A percentile compares a stretch with the other conserved stretches of the same genome.
phyloP scores from a whole-genome alignment of 2,329 filamentous ascomycete genomes.

The Colletotrichum sp. region DNA sequence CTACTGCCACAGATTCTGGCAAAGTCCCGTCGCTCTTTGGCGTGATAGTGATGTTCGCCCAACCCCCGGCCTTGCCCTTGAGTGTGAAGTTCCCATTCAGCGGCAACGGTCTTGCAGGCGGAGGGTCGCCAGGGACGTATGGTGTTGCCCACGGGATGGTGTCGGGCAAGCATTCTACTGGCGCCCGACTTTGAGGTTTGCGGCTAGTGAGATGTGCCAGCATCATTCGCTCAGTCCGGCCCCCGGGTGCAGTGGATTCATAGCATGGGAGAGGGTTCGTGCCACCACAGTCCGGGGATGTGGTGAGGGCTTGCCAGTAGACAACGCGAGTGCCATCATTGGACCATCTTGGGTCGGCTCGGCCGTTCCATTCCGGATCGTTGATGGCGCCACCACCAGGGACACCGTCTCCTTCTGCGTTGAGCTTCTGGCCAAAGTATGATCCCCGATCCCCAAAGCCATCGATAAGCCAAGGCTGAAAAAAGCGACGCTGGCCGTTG shows the following conservation, averaged over 20 bases:
- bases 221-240: constrained; percentile 42
- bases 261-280: constrained; percentile 42
- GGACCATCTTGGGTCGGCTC: constrained; percentile 44
- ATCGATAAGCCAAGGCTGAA: constrained; percentile 46
- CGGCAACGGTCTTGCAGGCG: neutral
- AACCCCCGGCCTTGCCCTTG: constrained; percentile 17
- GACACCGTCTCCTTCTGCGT: constrained; percentile 32
- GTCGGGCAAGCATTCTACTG: neutral
- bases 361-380: constrained; percentile 48
- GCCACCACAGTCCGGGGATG: constrained; percentile 43
- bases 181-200: constrained; percentile 27
- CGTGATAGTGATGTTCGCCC: constrained; percentile 25
- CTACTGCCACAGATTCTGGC: constrained; percentile 32
- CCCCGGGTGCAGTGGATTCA: constrained; percentile 39
- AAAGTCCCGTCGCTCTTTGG: neutral
- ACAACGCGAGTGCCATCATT: constrained; percentile 43
- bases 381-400: constrained; percentile 34
- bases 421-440: constrained; percentile 46
- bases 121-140: neutral
- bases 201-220: constrained; percentile 39
- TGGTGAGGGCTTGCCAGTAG: constrained; percentile 41
- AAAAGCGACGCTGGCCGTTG: constrained; percentile 45
- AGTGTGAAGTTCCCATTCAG: constrained; percentile 24
- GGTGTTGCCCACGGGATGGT: neutral
- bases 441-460: constrained; percentile 41